These are phyloP conservation scores for Phaeosphaeria sp. DNA, from an alignment of 2,329 filamentous ascomycete species.

Conservation along the genomic window DNA sequence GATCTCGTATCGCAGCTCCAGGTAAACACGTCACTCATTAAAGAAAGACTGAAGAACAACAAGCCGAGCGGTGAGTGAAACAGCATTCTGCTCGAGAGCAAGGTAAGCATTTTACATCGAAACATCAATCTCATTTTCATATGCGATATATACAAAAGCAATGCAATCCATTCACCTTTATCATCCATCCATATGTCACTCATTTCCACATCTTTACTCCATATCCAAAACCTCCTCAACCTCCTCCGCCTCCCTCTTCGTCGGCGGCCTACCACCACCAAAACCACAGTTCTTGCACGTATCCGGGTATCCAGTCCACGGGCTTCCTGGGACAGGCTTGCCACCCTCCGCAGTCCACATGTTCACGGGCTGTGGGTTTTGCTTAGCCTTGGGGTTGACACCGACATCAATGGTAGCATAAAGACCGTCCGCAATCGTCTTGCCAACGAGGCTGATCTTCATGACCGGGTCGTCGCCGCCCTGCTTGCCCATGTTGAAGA, in stretches of 20 bases:
- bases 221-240: not conserved
- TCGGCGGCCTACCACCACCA: slow-evolving; percentile 14
- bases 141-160: not conserved
- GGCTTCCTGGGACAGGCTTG: slow-evolving; percentile 29
- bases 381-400: slow-evolving; percentile 35
- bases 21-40: no score
- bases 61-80: no score
- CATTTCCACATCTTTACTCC: not conserved
- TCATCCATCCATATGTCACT: not conserved
- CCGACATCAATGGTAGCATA: slow-evolving; percentile 43
- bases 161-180: not conserved
- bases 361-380: slow-evolving; percentile 37
- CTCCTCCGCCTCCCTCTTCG: slow-evolving; percentile 16
- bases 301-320: slow-evolving; percentile 40
- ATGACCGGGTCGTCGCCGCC: slow-evolving; percentile 63
- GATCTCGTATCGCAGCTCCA: no score
- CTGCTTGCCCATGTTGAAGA: slow-evolving; percentile 57
- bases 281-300: slow-evolving; percentile 28
- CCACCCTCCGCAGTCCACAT: slow-evolving; percentile 37
- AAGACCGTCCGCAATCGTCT: slow-evolving; percentile 36
- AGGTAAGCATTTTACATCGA: not conserved
- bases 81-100: not conserved
- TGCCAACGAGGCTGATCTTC: slow-evolving; percentile 64
- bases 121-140: not conserved
- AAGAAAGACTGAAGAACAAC: no score